Base-by-base conservation (phyloP, 768 basidiomycete species). In the Collybiopsis confluens region DNA sequence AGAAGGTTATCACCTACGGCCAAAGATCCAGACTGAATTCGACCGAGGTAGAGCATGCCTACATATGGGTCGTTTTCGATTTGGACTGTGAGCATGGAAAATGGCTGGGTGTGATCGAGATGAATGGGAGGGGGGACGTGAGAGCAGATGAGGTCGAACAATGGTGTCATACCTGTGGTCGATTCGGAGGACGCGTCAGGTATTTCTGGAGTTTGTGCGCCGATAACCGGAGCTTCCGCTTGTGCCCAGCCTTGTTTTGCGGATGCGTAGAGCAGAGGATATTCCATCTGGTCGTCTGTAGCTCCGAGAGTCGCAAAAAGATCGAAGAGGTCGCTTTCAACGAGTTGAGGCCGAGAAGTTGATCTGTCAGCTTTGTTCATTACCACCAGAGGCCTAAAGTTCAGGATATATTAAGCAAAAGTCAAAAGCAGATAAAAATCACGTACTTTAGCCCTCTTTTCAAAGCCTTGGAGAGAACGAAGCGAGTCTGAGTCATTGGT, bases 401-500 rank as follows among this genome's bases (percentile, higher is more conserved):
- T 11, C 26, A 35, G 21, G 33, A 28, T 18, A 30, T 33, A 30
- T 11, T n/a, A n/a, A n/a, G n/a, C n/a, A n/a, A n/a, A n/a, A n/a
- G n/a, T n/a, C n/a, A n/a, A n/a, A n/a, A n/a, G n/a, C n/a, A n/a
- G n/a, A n/a, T 35, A 41, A 41, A 35, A 21, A 46, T 20, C 4
- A 43, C 72, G 54, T 27, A 75, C 77, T 65, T 71, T 20, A 78
- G 58, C 18, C 77, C 75, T 18, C 73, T 67, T 36, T 59, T 66
- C 7, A 79, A 60, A 20, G 77, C 76, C 56, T 79, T 79, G 3
- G 69, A 66, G n/a, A 79, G 64, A 1, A 79, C 77, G 41, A 79
- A 79, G 1, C 76, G 66, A 0, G 81, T 83, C 61, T 83, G 82
- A 2, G 79, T 82, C 74, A 82, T 82, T 2, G 81, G 80, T 1